These are phyloP conservation scores for Jacaranda copaia DNA, from an alignment of 257 asterid genomes.

Conservation along the genomic window DNA sequence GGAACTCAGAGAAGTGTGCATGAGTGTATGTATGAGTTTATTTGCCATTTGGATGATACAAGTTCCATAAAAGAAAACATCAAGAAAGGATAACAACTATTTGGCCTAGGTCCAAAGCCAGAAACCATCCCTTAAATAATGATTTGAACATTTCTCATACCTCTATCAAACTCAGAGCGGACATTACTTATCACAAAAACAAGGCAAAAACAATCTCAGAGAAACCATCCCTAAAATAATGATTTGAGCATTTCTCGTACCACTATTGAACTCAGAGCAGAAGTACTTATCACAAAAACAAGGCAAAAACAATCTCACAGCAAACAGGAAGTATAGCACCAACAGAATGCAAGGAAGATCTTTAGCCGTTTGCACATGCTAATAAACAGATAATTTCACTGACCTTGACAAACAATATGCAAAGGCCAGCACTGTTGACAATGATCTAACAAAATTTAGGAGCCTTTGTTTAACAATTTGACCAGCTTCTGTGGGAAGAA, in stretches of 20 bases:
- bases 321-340: slow-evolving; percentile 30
- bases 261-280: slow-evolving; percentile 16
- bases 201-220: neutral
- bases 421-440: slow-evolving; percentile 89
- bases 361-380: neutral
- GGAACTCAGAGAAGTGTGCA: slow-evolving; percentile 12
- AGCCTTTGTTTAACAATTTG: slow-evolving; percentile 84
- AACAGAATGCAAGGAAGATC: slow-evolving; percentile 11
- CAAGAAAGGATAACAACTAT: slow-evolving; percentile 5
- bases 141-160: neutral
- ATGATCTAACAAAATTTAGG: slow-evolving; percentile 82
- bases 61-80: slow-evolving; percentile 18
- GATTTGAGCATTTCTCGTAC: neutral
- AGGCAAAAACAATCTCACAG: slow-evolving; percentile 1
- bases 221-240: slow-evolving; percentile 22
- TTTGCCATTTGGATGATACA: slow-evolving; percentile 6
- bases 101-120: neutral
- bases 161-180: slow-evolving; percentile 13
- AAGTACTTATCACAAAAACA: too few relatives aligned
- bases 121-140: neutral
- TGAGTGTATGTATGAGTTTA: slow-evolving; percentile 5
- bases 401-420: slow-evolving; percentile 94
- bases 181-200: too few relatives aligned
- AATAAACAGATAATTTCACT: slow-evolving; percentile 37
- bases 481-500: slow-evolving; percentile 88